Evolutionary conservation across 257 asterid genomes (phyloP), one percentile per base, ranked within the genome.

Genomic region (Przewalskia tangutica): DNA sequence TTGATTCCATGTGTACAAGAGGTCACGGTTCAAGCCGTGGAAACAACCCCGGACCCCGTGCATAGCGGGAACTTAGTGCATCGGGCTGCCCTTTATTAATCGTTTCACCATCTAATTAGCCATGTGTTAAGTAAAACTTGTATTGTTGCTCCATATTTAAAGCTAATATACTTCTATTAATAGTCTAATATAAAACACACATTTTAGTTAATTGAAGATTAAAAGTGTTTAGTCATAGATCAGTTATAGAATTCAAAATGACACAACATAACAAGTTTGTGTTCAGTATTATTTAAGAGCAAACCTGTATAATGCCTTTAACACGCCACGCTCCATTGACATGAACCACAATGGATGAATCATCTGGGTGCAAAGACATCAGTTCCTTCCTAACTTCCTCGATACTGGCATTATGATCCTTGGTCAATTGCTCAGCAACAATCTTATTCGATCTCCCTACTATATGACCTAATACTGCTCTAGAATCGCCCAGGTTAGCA

Each of bases 271-370:
- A n/a, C 12, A 8, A 65, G 11, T 56, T 32, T 18, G n/a, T 78
- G 38, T 58, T 78, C 68, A 56, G 23, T 38, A 38, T 7, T 40
- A 5, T 18, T 27, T 44, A 59, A 18, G 40, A 48, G 66, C 65
- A 51, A 50, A 93, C 98, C 97, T 95, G 94, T 84, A 93, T 95
- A 83, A 95, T 91, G 89, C 98, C 97, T 86, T 92, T 95, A 84
- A 95, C 77, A 27, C 97, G 93, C 98, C 98, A 93, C 27, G 85
- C 90, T 0, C 96, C 93, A 36, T 88, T 84, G 85, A 81, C 91
- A 83, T 84, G 46, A 70, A 89, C 87, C 14, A 93, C 85, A 71
- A 95, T 89, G 55, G 82, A 83, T 1, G 95, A 48, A 84, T 95
- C 97, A 12, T 89, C 91, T 10, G 98, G 98, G 77, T 95, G 96